These are phyloP conservation scores for Hirsutella rhossiliensis DNA, from an alignment of 2,329 filamentous ascomycete genomes.

Conservation along the genomic window DNA sequence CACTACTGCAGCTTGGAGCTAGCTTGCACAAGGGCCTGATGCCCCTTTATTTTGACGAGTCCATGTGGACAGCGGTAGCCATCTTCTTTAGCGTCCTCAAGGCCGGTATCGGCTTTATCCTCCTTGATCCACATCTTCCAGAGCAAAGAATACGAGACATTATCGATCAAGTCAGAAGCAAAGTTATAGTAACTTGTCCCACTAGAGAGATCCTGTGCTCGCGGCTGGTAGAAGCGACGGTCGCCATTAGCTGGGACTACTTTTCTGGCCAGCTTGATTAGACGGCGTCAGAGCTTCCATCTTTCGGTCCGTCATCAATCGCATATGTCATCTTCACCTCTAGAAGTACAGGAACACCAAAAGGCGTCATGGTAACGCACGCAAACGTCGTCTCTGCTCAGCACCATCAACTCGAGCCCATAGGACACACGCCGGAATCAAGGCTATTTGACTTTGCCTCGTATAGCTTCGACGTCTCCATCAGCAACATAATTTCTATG, in stretches of 20 bases:
- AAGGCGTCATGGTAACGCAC: slow-evolving; percentile 11
- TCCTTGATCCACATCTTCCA: slow-evolving; percentile 10
- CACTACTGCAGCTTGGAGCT: slow-evolving; percentile 1
- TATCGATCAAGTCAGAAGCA: neutral
- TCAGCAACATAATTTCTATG: slow-evolving; percentile 8
- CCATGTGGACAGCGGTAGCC: slow-evolving; percentile 10
- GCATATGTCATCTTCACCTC: slow-evolving; percentile 11
- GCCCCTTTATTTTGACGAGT: slow-evolving; percentile 13
- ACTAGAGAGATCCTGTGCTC: neutral
- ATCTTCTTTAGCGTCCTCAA: slow-evolving; percentile 12
- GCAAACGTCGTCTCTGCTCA: slow-evolving; percentile 5
- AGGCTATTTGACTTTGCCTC: slow-evolving; percentile 12
- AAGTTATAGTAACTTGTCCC: neutral
- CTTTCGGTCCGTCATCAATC: neutral
- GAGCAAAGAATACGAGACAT: slow-evolving; percentile 4
- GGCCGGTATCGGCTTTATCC: slow-evolving; percentile 12
- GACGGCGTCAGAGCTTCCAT: neutral
- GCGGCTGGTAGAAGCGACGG: neutral
- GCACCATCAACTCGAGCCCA: slow-evolving; percentile 7
- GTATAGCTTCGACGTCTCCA: slow-evolving; percentile 9
- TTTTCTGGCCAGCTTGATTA: neutral
- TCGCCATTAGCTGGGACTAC: neutral
- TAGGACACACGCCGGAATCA: slow-evolving; percentile 2
- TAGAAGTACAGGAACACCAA: slow-evolving; percentile 9
- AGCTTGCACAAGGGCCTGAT: slow-evolving; percentile 6